Base-by-base conservation (phyloP, 441 rosid species). In the Pelargonium fulgidum region DNA sequence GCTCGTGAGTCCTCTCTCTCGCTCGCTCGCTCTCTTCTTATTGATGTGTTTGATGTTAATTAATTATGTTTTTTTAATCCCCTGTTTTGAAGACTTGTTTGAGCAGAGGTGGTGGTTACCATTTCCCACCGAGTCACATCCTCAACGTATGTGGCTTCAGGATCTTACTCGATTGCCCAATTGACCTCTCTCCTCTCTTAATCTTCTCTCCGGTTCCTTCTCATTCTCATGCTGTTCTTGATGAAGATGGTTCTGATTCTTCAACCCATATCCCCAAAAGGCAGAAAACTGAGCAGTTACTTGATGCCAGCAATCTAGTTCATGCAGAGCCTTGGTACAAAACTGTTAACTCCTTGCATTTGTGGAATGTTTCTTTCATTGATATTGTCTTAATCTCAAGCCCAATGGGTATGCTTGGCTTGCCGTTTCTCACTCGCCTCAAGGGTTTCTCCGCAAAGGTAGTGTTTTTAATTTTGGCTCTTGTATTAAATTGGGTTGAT, bases 401-500 rank as follows among this genome's bases (percentile, higher is more conserved):
- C 68, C 85, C 89, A 7, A 79, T 77, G 86, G 92, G 95, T 62
- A 81, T 93, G 83, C 89, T 93, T 1, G 93, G 95, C 29, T 81
- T 93, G 68, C 97, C 92, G 0, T 85, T 85, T 80, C 89, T 93
- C 63, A 88, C 92, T 62, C 83, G 75, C 64, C 71, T 54, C 48
- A 77, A 82, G 62, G 82, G 81, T 9, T 93, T 91, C 76, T 85
- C 83, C 29, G 95, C 93, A 2, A 88, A 87, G 95, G 97, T 93
- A 83, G 73, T 8, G 19, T 9, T 20, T 17, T 20, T 17, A 2
- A 11, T 14, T 61, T 65, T 39, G 7, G 42, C 2, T 7, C 6
- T 54, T 54, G 61, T 54, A 5, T 16, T 54, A 0, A 54, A n/a
- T 54, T 17, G 24, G 61, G 24, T 54, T 20, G 14, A 2, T 7